phyloP scores from a whole-genome alignment of 805 yeast species.

The Wickerhamomyces ciferrii region DNA sequence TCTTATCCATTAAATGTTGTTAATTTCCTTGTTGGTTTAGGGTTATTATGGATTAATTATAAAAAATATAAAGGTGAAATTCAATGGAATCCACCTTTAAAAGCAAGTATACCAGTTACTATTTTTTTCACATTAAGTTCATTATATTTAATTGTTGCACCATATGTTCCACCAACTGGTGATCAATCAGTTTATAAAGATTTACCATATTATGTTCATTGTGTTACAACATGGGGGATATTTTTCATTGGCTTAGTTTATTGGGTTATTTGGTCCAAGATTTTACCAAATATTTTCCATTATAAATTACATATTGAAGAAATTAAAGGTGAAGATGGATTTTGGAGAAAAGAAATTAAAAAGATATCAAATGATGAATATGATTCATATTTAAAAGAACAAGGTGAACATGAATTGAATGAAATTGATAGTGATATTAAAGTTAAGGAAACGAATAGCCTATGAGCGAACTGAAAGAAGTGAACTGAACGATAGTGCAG shows the following conservation, averaged over 20 bases:
- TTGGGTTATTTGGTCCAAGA: constrained; percentile 59
- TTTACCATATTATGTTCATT: constrained; percentile 74
- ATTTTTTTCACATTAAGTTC: constrained; percentile 61
- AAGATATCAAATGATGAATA: constrained; percentile 27
- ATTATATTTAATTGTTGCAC: constrained; percentile 66
- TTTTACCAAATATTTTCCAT: constrained; percentile 50
- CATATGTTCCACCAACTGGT: constrained; percentile 67
- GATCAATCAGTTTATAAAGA: constrained; percentile 65
- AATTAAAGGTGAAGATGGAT: constrained; percentile 60
- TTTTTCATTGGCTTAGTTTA: constrained; percentile 60
- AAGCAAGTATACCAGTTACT: constrained; percentile 58
- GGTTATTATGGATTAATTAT: constrained; percentile 53
- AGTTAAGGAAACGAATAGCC: not conserved
- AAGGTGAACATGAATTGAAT: not conserved
- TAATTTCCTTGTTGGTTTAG: constrained; percentile 59
- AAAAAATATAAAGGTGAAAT: constrained; percentile 42
- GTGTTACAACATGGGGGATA: constrained; percentile 79
- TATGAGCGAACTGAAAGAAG: not conserved
- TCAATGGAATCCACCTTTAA: constrained; percentile 69
- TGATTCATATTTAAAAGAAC: constrained; percentile 11
- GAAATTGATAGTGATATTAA: not conserved
- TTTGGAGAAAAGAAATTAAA: constrained; percentile 61
- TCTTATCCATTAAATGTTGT: constrained; percentile 80
- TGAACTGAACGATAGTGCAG: not conserved
- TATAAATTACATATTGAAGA: constrained; percentile 49